phyloP scores from a whole-genome alignment of 306 rosid species.

The Begonia peltatifolia region DNA sequence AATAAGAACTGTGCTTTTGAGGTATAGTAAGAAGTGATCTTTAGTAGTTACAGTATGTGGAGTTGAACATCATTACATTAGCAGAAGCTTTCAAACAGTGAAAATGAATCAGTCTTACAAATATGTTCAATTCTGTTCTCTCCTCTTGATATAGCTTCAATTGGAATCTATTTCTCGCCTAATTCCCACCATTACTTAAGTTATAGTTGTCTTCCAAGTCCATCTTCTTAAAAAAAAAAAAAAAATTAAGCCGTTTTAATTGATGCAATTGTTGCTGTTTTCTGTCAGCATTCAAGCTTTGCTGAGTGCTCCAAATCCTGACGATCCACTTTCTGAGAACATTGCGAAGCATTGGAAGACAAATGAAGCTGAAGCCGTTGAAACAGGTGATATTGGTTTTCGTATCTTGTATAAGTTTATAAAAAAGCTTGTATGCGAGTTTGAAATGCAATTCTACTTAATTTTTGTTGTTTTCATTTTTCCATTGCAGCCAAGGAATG shows the following conservation, averaged over 20 bases:
- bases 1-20: conserved; percentile 18
- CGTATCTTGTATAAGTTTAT: too few species aligned
- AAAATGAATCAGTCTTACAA: too few species aligned
- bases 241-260: neutral
- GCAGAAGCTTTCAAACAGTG: too few species aligned
- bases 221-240: too few species aligned
- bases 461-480: conserved; percentile 5
- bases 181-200: too few species aligned
- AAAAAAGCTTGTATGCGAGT: too few species aligned
- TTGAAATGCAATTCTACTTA: neutral
- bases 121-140: too few species aligned
- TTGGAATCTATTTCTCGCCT: too few species aligned
- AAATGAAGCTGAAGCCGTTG: conserved; percentile 89
- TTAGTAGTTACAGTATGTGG: neutral
- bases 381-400: conserved; percentile 45
- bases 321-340: conserved; percentile 95
- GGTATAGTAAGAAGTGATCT: conserved; percentile 7
- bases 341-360: conserved; percentile 94
- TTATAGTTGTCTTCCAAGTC: too few species aligned
- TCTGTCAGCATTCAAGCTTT: conserved; percentile 78
- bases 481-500: conserved; percentile 77
- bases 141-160: too few species aligned
- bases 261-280: conserved; percentile 4
- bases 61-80: too few species aligned
- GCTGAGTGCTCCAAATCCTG: conserved; percentile 95